These are phyloP conservation scores for Glarea lozoyensis DNA, from an alignment of 495 filamentous ascomycete species.

Conservation along the genomic window DNA sequence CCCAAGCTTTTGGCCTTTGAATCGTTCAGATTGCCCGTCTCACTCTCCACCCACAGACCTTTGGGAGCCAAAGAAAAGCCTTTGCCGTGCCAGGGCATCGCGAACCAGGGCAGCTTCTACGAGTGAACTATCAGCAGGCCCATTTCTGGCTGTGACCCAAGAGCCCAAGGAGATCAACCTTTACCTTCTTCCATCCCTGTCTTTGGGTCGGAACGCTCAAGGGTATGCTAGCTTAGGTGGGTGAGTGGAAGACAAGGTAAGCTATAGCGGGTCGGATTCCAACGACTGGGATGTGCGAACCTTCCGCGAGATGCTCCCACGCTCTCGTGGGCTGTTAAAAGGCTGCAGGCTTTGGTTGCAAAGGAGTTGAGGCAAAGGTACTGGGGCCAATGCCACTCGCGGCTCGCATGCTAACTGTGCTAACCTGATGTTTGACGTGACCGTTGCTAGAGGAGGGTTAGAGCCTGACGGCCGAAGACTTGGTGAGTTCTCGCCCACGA, in stretches of 20 bases:
- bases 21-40: slow-evolving; percentile 11
- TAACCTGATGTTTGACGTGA: slow-evolving; percentile 8
- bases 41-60: slow-evolving; percentile 12
- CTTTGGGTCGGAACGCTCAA: no score
- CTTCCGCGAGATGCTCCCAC: no score
- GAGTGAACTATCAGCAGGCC: no score
- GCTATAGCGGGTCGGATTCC: slow-evolving; percentile 2
- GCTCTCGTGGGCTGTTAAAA: slow-evolving; percentile 19
- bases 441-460: slow-evolving; percentile 6
- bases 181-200: no score
- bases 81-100: no score
- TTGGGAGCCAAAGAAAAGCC: neutral
- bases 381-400: no score
- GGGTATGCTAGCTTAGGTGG: no score
- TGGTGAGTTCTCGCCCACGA: neutral
- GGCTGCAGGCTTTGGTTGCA: slow-evolving; percentile 14
- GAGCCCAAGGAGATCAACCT: slow-evolving; percentile 11
- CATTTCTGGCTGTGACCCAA: no score
- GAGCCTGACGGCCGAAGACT: neutral
- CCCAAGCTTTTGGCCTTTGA: slow-evolving; percentile 12
- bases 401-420: slow-evolving; percentile 3
- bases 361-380: slow-evolving; percentile 10
- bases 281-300: slow-evolving; percentile 7
- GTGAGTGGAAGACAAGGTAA: no score
- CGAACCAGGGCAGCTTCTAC: no score